Conservation (phyloP, 2,329 filamentous ascomycete species). For the Boeremia exigua region DNA sequence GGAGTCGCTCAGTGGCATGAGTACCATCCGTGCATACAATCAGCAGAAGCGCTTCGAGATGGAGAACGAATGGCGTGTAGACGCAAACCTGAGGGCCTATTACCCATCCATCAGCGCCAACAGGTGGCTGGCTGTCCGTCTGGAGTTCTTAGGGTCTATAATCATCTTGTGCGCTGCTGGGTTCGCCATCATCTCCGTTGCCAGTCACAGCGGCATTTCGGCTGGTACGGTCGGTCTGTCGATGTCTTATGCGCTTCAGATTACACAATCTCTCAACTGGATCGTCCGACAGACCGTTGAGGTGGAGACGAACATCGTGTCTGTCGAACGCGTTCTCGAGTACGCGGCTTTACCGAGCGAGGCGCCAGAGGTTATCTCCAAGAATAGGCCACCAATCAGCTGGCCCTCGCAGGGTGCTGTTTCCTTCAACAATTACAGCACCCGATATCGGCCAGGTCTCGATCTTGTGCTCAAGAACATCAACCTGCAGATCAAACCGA, state of each 20-base stretch:
- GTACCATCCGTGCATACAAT: slow-evolving; percentile 92
- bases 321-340: slow-evolving; percentile 95
- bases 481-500: slow-evolving; percentile 88
- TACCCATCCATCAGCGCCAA: slow-evolving; percentile 92
- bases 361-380: slow-evolving; percentile 90
- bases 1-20: slow-evolving; percentile 91
- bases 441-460: slow-evolving; percentile 86
- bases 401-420: slow-evolving; percentile 93
- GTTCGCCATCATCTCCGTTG: slow-evolving; percentile 81
- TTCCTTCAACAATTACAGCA: slow-evolving; percentile 91
- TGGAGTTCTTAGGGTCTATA: slow-evolving; percentile 93
- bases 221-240: slow-evolving; percentile 85
- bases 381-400: slow-evolving; percentile 82
- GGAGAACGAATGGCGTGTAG: slow-evolving; percentile 97
- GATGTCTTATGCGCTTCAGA: slow-evolving; percentile 97
- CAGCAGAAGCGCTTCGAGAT: slow-evolving; percentile 86
- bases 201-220: slow-evolving; percentile 67
- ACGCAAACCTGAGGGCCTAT: slow-evolving; percentile 91
- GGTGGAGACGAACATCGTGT: slow-evolving; percentile 99
- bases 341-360: slow-evolving; percentile 91
- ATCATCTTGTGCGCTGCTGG: slow-evolving; percentile 89
- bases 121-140: slow-evolving; percentile 90
- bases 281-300: slow-evolving; percentile 98
- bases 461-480: slow-evolving; percentile 94
- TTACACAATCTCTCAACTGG: slow-evolving; percentile 97